phyloP scores from a whole-genome alignment of 768 basidiomycete species.

The Tricholoma sp. region DNA sequence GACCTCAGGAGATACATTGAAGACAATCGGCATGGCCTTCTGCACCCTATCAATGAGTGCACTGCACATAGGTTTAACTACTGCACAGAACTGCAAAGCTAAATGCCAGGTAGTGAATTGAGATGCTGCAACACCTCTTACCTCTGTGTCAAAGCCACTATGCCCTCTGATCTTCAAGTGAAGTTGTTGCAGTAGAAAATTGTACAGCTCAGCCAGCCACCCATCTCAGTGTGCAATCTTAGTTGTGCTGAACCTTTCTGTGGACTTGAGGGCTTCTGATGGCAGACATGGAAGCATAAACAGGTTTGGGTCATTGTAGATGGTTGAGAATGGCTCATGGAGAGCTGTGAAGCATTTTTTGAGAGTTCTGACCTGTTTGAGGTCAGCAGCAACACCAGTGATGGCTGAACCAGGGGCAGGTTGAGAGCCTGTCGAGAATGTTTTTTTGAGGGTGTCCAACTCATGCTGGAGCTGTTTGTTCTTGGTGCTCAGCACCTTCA shows the following conservation, averaged over 20 bases:
- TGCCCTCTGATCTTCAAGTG: background rate
- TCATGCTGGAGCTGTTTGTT: too few species aligned
- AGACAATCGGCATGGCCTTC: background rate
- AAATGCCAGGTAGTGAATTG: too few species aligned
- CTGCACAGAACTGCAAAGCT: too few species aligned
- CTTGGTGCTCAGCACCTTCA: too few species aligned
- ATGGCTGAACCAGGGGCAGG: too few species aligned
- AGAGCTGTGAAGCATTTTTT: background rate
- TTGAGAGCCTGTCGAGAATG: too few species aligned
- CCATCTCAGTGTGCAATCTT: background rate
- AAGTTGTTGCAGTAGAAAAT: background rate
- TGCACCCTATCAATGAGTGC: background rate
- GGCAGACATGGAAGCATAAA: background rate
- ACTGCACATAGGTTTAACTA: background rate
- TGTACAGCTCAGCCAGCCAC: background rate
- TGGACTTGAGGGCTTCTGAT: background rate
- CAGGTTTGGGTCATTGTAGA: background rate
- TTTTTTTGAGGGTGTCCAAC: too few species aligned
- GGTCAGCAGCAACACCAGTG: too few species aligned
- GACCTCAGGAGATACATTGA: background rate
- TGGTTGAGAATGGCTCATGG: background rate
- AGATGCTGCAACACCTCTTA: background rate
- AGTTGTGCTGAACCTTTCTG: background rate
- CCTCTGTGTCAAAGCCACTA: background rate
- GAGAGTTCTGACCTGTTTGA: too few species aligned